These are phyloP conservation scores for Metarhizium anisopliae DNA, from an alignment of 2,329 filamentous ascomycete genomes.

Conservation along the genomic window DNA sequence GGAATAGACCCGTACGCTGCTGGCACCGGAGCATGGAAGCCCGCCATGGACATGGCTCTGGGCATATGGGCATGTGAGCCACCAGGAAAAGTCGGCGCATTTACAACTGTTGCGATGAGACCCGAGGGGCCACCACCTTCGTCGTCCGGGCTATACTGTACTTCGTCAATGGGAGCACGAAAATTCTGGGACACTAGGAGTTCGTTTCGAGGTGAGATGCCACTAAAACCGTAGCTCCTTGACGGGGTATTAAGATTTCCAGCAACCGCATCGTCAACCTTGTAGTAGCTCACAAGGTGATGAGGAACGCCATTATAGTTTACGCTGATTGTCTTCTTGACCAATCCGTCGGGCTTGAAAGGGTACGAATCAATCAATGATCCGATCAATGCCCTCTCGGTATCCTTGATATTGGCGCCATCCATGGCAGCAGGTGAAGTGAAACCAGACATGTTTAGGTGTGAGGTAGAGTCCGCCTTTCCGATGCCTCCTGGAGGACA, in stretches of 20 bases:
- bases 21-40: constrained; percentile 8
- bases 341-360: constrained; percentile 72
- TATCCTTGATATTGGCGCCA: constrained; percentile 15
- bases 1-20: constrained; percentile 8
- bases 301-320: constrained; percentile 66
- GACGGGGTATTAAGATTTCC: constrained; percentile 50
- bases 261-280: constrained; percentile 64
- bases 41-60: constrained; percentile 17
- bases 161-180: constrained; percentile 54
- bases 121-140: constrained; percentile 1
- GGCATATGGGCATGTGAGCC: constrained; percentile 12
- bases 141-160: constrained; percentile 27
- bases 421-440: constrained; percentile 2
- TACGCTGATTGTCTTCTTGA: constrained; percentile 91
- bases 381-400: constrained; percentile 51
- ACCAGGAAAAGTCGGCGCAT: constrained; percentile 8
- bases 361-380: constrained; percentile 84
- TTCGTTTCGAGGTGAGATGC: constrained; percentile 46
- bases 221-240: constrained; percentile 28
- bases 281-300: constrained; percentile 86
- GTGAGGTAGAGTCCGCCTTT: constrained; percentile 22
- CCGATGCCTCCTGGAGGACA: constrained; percentile 23
- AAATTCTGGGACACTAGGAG: constrained; percentile 57
- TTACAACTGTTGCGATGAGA: constrained; percentile 7
- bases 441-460: constrained; percentile 11